Percentiles rank a stretch among this genome's conserved stretches.
Conservation (phyloP, 2,329 filamentous ascomycete species). For the Arthrobotrys entomopaga region DNA sequence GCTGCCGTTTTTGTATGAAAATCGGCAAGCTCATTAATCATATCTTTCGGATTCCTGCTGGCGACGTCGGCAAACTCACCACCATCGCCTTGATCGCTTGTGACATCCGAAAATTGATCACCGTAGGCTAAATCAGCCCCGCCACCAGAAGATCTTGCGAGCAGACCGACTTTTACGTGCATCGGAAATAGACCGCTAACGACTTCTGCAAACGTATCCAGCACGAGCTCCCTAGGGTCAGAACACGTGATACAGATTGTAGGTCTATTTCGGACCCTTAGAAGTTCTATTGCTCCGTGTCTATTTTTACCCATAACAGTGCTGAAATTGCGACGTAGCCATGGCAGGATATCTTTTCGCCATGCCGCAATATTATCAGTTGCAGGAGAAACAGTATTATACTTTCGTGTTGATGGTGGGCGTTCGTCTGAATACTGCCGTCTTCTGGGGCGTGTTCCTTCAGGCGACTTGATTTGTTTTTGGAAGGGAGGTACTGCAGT, state of each 20-base stretch:
- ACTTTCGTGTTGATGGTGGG: slow-evolving; percentile 45
- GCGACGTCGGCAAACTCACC: background rate
- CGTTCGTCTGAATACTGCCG: slow-evolving; percentile 42
- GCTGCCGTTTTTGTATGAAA: background rate
- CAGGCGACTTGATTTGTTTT: slow-evolving; percentile 28
- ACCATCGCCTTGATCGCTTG: background rate
- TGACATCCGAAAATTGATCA: background rate
- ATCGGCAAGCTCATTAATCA: background rate
- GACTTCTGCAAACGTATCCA: slow-evolving; percentile 53
- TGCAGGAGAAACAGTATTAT: slow-evolving; percentile 49
- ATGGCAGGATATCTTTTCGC: slow-evolving; percentile 53
- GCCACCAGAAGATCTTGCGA: slow-evolving; percentile 35
- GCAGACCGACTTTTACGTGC: slow-evolving; percentile 53
- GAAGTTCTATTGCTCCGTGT: slow-evolving; percentile 51
- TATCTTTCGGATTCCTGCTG: background rate
- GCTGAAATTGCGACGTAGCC: slow-evolving; percentile 53
- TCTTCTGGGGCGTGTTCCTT: slow-evolving; percentile 37
- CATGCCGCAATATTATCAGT: slow-evolving; percentile 49
- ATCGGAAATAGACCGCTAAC: slow-evolving; percentile 52
- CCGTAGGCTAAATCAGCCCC: background rate
- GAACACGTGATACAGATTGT: slow-evolving; percentile 56
- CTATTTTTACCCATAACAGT: slow-evolving; percentile 55
- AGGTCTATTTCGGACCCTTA: slow-evolving; percentile 50
- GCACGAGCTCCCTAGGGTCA: slow-evolving; percentile 45
- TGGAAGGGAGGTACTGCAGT: background rate